Conservation (phyloP, 2,329 filamentous ascomycete genomes). For the Aspergillus pseudoterreus region DNA sequence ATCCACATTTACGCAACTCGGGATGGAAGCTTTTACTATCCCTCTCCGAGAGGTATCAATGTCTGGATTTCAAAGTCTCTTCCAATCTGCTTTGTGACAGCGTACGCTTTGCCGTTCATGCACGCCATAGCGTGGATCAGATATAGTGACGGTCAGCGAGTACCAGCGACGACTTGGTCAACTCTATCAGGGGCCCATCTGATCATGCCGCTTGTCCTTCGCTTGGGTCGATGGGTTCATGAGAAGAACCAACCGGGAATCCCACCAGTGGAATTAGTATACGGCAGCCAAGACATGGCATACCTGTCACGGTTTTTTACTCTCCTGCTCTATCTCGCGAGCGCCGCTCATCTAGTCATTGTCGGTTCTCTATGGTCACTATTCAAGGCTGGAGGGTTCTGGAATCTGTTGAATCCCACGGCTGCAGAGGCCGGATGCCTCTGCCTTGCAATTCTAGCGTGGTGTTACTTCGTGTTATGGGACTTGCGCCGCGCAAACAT, state of each 20-base stretch:
- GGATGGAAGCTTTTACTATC: constrained; percentile 9
- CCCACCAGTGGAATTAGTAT: background rate
- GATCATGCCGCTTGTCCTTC: background rate
- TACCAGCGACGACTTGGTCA: too few species aligned
- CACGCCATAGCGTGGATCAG: background rate
- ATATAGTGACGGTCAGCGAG: too few species aligned
- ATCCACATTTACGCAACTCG: constrained; percentile 6
- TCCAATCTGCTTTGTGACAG: constrained; percentile 2
- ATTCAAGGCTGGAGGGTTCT: background rate
- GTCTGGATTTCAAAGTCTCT: constrained; percentile 2
- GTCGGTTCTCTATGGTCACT: background rate
- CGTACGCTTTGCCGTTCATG: background rate
- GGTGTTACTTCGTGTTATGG: constrained; percentile 11
- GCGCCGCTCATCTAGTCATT: background rate
- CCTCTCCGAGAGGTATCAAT: constrained; percentile 6
- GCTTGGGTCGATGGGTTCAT: background rate
- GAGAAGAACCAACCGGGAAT: background rate
- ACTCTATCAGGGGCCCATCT: background rate
- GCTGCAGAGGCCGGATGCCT: background rate
- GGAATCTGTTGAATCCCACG: background rate
- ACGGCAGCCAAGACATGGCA: constrained; percentile 1
- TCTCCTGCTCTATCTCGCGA: background rate
- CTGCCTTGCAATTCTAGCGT: background rate
- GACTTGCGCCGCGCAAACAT: constrained; percentile 11
- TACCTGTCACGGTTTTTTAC: constrained; percentile 4